These are phyloP conservation scores for Lachnellula arida DNA, from an alignment of 2,329 filamentous ascomycete species.

Conservation along the genomic window DNA sequence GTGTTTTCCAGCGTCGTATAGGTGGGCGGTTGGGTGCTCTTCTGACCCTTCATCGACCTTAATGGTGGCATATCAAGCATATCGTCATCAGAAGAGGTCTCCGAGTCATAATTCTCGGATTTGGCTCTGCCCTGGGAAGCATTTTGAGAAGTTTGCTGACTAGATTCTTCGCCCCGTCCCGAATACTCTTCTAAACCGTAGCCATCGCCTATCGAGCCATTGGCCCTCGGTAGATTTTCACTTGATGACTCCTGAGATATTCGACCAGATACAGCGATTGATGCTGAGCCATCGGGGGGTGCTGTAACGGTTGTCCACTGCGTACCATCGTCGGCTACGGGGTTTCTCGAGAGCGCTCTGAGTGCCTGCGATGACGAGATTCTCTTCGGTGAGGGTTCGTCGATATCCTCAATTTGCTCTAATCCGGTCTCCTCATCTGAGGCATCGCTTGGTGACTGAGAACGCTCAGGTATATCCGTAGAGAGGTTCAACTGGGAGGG, in stretches of 20 bases:
- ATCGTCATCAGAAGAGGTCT: slow-evolving; percentile 19
- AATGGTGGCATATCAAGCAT: slow-evolving; percentile 24
- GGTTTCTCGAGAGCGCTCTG: slow-evolving; percentile 46
- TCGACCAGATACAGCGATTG: slow-evolving; percentile 19
- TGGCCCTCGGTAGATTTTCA: slow-evolving; percentile 11
- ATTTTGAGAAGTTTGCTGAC: not conserved
- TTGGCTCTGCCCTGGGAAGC: not conserved
- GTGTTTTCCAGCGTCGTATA: not conserved
- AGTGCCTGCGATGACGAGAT: slow-evolving; percentile 53
- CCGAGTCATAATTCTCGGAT: slow-evolving; percentile 1
- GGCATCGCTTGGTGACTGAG: slow-evolving; percentile 14
- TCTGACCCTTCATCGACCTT: slow-evolving; percentile 12
- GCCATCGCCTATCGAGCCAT: slow-evolving; percentile 2
- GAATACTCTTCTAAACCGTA: not conserved
- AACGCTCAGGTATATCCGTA: slow-evolving; percentile 10
- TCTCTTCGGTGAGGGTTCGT: slow-evolving; percentile 45
- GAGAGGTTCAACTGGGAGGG: slow-evolving; percentile 8
- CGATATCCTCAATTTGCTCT: slow-evolving; percentile 31
- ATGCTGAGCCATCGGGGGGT: slow-evolving; percentile 30
- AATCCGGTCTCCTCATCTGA: slow-evolving; percentile 33
- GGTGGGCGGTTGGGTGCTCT: slow-evolving; percentile 14
- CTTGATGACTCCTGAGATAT: slow-evolving; percentile 14
- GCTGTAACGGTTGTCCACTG: slow-evolving; percentile 31
- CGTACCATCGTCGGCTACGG: slow-evolving; percentile 42
- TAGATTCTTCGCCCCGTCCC: not conserved